Evolutionary conservation across 2,329 filamentous ascomycete species (phyloP), one percentile per base, ranked within the genome.

Genomic region (Trichoderma guizhouense): DNA sequence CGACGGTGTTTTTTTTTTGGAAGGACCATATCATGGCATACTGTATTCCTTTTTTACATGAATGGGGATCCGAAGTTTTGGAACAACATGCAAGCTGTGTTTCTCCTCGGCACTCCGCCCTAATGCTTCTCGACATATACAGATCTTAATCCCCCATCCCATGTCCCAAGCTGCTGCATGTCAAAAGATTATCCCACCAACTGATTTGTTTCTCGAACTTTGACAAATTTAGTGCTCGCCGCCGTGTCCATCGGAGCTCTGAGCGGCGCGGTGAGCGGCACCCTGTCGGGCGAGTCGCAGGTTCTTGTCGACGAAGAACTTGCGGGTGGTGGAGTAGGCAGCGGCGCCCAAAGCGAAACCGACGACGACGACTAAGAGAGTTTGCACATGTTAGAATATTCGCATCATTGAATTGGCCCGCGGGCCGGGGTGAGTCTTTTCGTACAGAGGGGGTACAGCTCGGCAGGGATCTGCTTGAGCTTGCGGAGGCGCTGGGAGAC

Each of bases 401-500:
- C 30, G 55, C n/a, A 51, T 32, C 34, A n/a, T 12, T 28, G 15
- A n/a, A 26, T 21, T 11, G 21, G 26, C 11, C 9, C n/a, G 15
- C 43, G 61, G 66, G 30, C 15, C 2, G 7, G 43, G 69, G 28
- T 61, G 34, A 71, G 68, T 64, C 68, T 71, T 51, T 72, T 64
- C 62, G 83, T 91, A 97, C 95, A 95, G 78, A 99, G 92, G 80
- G 96, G 96, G 78, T 95, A 90, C 89, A 99, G 88, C 88, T 99
- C 96, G 77, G 94, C 90, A 77, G 96, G 96, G 81, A 98, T 92
- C 85, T 91, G 91, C 89, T 92, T 95, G 80, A 98, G 88, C 82
- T 90, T 92, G 82, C 95, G 93, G 79, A 99, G 88, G 82, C 95
- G 93, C 87, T 98, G 96, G 76, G 95, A 97, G 84, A 98, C 90